Evolutionary conservation across 169 alveolate species (phyloP), one percentile per base, ranked within the genome.

Genomic region (Neospora caninum): DNA sequence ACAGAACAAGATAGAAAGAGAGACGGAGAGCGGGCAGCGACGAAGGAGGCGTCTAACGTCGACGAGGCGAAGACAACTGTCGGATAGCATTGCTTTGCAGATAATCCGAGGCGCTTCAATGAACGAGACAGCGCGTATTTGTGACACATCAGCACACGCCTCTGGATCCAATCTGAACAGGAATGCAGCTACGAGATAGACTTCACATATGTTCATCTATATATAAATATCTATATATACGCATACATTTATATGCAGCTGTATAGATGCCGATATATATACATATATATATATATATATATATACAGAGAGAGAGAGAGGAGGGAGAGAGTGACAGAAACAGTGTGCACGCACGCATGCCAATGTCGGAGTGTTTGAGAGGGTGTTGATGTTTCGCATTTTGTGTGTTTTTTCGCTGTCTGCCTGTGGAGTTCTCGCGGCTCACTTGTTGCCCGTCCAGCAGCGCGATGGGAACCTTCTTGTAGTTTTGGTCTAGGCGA

Each of bases 391-490:
- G 25, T 1, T 31, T 41, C 49, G 20, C 7, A 18, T 73, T 27
- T 1, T 13, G n/a, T 49, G 58, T 7, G 58, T 49, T 49, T 49
- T 49, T 49, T 49, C 58, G 13, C 22, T 13, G 22, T 49, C 13
- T 49, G 58, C 58, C 13, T 49, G n/a, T n/a, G n/a, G n/a, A n/a
- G n/a, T n/a, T n/a, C n/a, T n/a, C 41, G 36, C 9, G 39, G 20
- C 42, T 73, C 43, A 73, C 84, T 22, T 73, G 84, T 36, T 73
- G n/a, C 27, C 84, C 84, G 39, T 73, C 84, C 7, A 73, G 22
- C 41, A 73, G n/a, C 84, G 84, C 84, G n/a, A 73, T 73, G 27
- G 84, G 84, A 27, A 73, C 84, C 43, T 73, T 73, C 27, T 36
- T 31, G 84, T 73, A 73, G 1, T 41, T 36, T n/a, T 73, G 10